Evolutionary conservation across 2,329 filamentous ascomycete species (phyloP), one percentile per base, ranked within the genome.

Genomic region (Trichoderma asperellum): DNA sequence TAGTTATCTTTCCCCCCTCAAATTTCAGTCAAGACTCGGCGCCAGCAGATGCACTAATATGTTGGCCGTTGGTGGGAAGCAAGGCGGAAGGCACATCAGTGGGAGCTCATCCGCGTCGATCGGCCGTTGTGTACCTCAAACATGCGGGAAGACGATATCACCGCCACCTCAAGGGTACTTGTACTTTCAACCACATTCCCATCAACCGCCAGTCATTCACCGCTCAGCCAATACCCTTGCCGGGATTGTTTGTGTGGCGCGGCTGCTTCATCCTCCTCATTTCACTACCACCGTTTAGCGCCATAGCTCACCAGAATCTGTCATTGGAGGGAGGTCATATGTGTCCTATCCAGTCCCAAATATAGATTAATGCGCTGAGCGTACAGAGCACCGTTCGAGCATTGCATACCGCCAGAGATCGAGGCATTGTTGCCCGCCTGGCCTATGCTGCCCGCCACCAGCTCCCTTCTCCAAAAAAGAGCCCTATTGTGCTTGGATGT

Each of bases 41-140:
- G 27, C 60, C 60, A 52, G 35, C 52, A 64, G 34, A 64, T 64
- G 34, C 49, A 56, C 49, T 53, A 43, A 11, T 64, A 16, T 37
- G 43, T 21, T 32, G n/a, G 4, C 52, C 29, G 61, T 64, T 64
- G 34, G 61, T 16, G 61, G 40, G 35, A 34, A 32, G 52, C 7
- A 43, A 21, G 34, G 24, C 29, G 52, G 29, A 56, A 43, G 27
- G n/a, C 18, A 29, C 49, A 29, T 40, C 35, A 56, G 7, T 43
- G 47, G 47, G 24, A 55, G 34, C 24, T 43, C 49, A 64, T 35
- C 49, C 4, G 27, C 27, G 18, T 43, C 40, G 40, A 43, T 43
- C 18, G 53, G 53, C 18, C 47, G 21, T 24, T n/a, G 8, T 8
- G 14, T 56, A n/a, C 29, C 14, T 29, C 29, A 8, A 56, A 34